Conservation (phyloP, 257 asterid species). For the Ajuga chamaepitys region DNA sequence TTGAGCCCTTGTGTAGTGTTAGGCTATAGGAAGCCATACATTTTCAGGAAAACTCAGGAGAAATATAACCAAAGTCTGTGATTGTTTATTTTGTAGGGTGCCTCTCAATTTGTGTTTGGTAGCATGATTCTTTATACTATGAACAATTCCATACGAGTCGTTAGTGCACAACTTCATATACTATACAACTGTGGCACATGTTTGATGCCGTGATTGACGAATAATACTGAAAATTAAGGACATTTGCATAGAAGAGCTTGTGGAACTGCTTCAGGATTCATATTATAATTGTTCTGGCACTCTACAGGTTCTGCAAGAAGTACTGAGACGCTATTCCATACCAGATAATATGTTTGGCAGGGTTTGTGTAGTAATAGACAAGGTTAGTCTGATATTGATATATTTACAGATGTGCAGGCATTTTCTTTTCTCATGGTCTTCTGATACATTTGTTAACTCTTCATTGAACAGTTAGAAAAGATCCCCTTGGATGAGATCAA, state of each 20-base stretch:
- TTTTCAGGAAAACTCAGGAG: too few relatives aligned
- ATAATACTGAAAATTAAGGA: background rate
- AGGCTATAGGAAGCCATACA: too few relatives aligned
- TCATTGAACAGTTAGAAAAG: slow-evolving; percentile 68
- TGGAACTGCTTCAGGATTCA: background rate
- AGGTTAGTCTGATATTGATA: slow-evolving; percentile 46
- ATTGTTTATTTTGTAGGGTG: too few relatives aligned
- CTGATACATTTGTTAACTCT: background rate
- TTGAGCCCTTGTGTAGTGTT: background rate
- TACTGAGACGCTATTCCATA: slow-evolving; percentile 59
- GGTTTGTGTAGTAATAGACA: slow-evolving; percentile 88
- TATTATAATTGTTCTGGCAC: slow-evolving; percentile 10
- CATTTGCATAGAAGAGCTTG: background rate
- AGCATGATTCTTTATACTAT: too few relatives aligned
- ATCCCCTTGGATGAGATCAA: slow-evolving; percentile 82
- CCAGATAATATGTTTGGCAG: slow-evolving; percentile 74
- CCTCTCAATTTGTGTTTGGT: too few relatives aligned
- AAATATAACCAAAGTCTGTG: too few relatives aligned
- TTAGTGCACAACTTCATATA: too few relatives aligned
- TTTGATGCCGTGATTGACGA: background rate
- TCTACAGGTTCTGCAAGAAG: slow-evolving; percentile 91
- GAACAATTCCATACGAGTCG: too few relatives aligned
- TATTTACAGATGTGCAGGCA: background rate
- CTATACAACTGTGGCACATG: background rate
- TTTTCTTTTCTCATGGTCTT: background rate